Evolutionary conservation across 805 yeast species (phyloP), one percentile per base, ranked within the genome.

Genomic region (Starmera dryadoides): DNA sequence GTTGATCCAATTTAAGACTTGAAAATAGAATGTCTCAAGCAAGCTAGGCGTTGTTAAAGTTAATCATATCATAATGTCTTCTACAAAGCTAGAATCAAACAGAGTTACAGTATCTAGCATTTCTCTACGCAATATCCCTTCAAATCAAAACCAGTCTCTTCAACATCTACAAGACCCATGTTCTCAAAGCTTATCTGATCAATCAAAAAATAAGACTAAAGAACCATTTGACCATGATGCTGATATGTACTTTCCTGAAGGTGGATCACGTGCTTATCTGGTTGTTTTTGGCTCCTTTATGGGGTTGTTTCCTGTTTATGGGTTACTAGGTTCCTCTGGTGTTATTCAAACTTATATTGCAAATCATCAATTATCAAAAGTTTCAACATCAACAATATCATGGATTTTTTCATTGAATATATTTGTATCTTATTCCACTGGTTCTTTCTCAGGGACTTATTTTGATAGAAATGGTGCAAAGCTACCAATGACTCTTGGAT

Each of bases 351-450:
- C 83, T 0, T 79, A 81, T 48, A 70, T 81, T 4, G 68, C 67
- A 1, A 47, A 52, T 23, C 53, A 81, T 56, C 88, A 81, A 55
- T 60, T 81, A 48, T 66, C 63, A 5, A 52, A 64, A 22, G 66
- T 68, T 1, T 60, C 73, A 4, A 63, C 76, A 1, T 68, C 82
- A 1, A 61, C 72, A 0, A 64, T 74, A 3, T 70, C 84, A 3
- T 79, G 86, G 86, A 75, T 81, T 40, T 81, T 81, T 49, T 79
- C 87, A 6, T 62, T 81, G 19, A 79, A 71, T 51, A 53, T 75
- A 42, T 66, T 75, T 6, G 57, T 79, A 33, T 64, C 77, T 16
- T 75, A 72, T 43, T 55, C 69, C n/a, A 63, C 73, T 14, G 74
- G 78, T 7, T 64, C 77, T 10, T 56, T 77, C 25, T 67, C 74